Evolutionary conservation across 2,329 filamentous ascomycete species (phyloP), one percentile per base, ranked within the genome.

Genomic region (Furcasterigmium sp.): DNA sequence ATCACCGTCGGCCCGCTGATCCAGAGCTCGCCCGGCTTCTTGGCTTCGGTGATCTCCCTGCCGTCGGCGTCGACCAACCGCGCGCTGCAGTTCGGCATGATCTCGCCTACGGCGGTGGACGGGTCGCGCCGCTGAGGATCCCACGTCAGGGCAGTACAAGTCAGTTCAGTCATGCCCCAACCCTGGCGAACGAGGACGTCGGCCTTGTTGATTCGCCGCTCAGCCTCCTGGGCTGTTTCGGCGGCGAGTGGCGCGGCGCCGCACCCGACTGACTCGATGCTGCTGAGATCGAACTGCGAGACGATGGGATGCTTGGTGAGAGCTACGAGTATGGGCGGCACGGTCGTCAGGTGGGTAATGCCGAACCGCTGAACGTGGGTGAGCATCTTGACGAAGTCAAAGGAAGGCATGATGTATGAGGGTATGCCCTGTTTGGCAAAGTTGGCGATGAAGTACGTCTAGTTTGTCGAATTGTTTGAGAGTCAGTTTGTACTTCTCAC

Each of bases 91-190:
- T 91, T 91, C 17, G 87, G 73, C 49, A 78, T 72, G 19, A 88
- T 58, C 60, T 85, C 80, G 39, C 85, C 87, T 2, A 91, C 85
- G 3, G 72, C 60, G 2, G 56, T 46, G 53, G 71, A 53, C 60
- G 63, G 23, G 3, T 57, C 49, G 4, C 62, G 64, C 5, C 56
- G 60, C 1, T 56, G 65, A 1, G 81, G 76, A 49, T 85, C 72
- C 75, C 82, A 90, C 7, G 72, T 73, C 11, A 86, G 72, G 15
- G 77, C 70, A 1, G 84, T 80, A 60, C 87, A 91, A 1, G 87
- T 93, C 3, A 76, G 66, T 59, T 93, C 88, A 1, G 88, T 93
- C 88, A 94, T 91, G 5, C 89, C 89, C 85, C 87, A 94, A 4
- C 87, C 88, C 61, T 91, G 87, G 56, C 68, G 66, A 11, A 75